A percentile compares a stretch with the other conserved stretches of the same genome.
Conservation (phyloP, 805 yeast genomes). For the Metschnikowia koreensis region DNA sequence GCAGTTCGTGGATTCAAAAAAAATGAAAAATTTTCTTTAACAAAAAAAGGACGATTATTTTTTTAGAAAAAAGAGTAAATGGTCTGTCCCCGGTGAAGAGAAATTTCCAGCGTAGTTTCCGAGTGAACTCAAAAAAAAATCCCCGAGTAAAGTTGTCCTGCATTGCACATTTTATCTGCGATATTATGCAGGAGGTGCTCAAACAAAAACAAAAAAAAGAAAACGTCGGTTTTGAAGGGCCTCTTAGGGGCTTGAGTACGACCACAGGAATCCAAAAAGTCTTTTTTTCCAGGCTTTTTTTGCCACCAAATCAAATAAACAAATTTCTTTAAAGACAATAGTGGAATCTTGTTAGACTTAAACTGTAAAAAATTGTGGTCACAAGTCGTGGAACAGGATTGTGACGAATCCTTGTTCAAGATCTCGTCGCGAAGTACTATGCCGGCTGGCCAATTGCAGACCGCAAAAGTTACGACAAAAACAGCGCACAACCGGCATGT, state of each 20-base stretch:
- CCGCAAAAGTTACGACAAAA: slow-evolving; percentile 6
- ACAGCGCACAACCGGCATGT: slow-evolving; percentile 8
- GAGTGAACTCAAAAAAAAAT: too few relatives aligned
- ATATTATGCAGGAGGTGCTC: background rate
- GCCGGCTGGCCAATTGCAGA: slow-evolving; percentile 11
- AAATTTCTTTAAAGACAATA: too few relatives aligned
- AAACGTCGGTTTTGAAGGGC: background rate
- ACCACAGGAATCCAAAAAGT: background rate
- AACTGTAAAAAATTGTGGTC: too few relatives aligned
- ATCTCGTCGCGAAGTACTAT: slow-evolving; percentile 7
- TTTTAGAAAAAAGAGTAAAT: too few relatives aligned
- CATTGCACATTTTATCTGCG: slow-evolving; percentile 7
- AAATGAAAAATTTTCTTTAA: background rate
- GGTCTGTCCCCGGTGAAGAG: too few relatives aligned
- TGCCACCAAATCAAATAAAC: too few relatives aligned
- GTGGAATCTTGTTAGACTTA: too few relatives aligned
- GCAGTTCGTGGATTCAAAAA: background rate
- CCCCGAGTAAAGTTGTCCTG: slow-evolving; percentile 1
- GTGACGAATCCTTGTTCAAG: background rate
- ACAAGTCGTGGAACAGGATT: too few relatives aligned
- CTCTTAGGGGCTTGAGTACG: background rate
- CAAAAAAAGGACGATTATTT: too few relatives aligned
- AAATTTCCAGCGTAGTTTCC: too few relatives aligned
- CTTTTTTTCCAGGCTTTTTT: too few relatives aligned
- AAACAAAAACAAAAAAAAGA: background rate